Conservation (phyloP, 2,329 filamentous ascomycete species). For the Lecanicillium sp. region DNA sequence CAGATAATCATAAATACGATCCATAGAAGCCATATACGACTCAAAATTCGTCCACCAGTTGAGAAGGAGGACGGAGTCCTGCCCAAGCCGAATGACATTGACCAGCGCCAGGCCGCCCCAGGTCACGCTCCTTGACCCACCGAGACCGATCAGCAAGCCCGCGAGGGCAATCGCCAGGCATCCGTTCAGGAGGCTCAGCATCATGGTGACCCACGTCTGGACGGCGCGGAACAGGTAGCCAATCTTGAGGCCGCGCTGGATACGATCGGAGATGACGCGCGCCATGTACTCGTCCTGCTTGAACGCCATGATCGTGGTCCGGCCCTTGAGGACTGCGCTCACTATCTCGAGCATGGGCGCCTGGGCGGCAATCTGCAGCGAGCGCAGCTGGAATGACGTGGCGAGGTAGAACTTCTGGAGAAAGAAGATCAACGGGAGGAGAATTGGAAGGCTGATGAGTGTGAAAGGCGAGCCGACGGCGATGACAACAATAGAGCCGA, state of each 20-base stretch:
- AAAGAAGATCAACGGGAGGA: not conserved
- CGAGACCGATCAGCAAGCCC: not conserved
- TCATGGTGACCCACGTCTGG: not conserved
- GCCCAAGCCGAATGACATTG: constrained; percentile 1
- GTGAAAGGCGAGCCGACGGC: constrained; percentile 5
- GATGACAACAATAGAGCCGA: constrained; percentile 5
- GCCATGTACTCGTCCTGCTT: not conserved
- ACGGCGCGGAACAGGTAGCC: not conserved
- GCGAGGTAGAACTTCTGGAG: not conserved
- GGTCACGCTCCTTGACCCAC: not conserved
- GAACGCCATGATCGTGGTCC: not conserved
- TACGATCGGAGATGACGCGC: not conserved
- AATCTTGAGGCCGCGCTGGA: not conserved
- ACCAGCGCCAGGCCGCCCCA: constrained; percentile 6
- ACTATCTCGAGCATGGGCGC: constrained; percentile 4
- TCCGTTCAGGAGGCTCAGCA: not conserved
- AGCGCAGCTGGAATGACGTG: not conserved
- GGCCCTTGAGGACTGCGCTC: not conserved
- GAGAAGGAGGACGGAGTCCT: constrained; percentile 1
- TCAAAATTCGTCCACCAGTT: constrained; percentile 6
- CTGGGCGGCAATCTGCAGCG: constrained; percentile 1
- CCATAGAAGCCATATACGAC: constrained; percentile 4
- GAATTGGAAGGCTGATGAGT: not conserved
- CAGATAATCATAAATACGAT: not conserved
- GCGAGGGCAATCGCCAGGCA: not conserved